A percentile compares a stretch with the other conserved stretches of the same genome.
These are phyloP conservation scores for Byssochlamys sp. DNA, from an alignment of 2,329 filamentous ascomycete genomes.

Conservation along the genomic window DNA sequence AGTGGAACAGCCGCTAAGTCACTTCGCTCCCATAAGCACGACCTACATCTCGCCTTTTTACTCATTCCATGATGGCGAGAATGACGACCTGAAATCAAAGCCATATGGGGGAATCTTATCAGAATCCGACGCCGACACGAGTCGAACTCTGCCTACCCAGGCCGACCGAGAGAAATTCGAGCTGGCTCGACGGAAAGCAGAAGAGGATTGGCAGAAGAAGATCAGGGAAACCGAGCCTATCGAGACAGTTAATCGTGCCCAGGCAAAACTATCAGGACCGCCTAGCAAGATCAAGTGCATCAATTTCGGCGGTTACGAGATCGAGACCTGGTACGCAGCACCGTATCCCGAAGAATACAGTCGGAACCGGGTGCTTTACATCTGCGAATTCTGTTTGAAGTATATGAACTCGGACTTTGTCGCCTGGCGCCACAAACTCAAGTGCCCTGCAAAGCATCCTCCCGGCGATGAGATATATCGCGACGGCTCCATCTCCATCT, in stretches of 20 bases:
- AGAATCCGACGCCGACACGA: slow-evolving; percentile 82
- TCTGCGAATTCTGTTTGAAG: slow-evolving; percentile 97
- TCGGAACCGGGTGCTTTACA: slow-evolving; percentile 90
- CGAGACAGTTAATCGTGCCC: slow-evolving; percentile 54
- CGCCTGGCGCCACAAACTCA: slow-evolving; percentile 92
- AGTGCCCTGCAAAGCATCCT: slow-evolving; percentile 91
- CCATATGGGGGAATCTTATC: slow-evolving; percentile 89
- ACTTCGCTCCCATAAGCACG: slow-evolving; percentile 51
- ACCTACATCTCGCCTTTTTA: slow-evolving; percentile 72
- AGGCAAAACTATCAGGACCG: slow-evolving; percentile 69
- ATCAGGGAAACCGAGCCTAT: slow-evolving; percentile 53
- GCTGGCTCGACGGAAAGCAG: slow-evolving; percentile 77
- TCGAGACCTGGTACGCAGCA: slow-evolving; percentile 97
- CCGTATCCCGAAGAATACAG: slow-evolving; percentile 98
- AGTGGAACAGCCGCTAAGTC: slow-evolving; percentile 39
- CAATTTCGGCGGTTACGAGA: slow-evolving; percentile 94
- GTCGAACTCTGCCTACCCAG: slow-evolving; percentile 70
- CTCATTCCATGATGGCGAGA: slow-evolving; percentile 78
- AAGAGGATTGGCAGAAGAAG: slow-evolving; percentile 77
- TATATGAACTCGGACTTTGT: slow-evolving; percentile 99
- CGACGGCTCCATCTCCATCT: slow-evolving; percentile 87
- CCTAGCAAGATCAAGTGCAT: slow-evolving; percentile 98
- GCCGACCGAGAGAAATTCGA: slow-evolving; percentile 81
- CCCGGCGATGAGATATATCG: slow-evolving; percentile 97
- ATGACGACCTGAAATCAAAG: slow-evolving; percentile 80